Evolutionary conservation across 2,329 filamentous ascomycete genomes (phyloP).

Genomic region (Fusarium austroafricanum): DNA sequence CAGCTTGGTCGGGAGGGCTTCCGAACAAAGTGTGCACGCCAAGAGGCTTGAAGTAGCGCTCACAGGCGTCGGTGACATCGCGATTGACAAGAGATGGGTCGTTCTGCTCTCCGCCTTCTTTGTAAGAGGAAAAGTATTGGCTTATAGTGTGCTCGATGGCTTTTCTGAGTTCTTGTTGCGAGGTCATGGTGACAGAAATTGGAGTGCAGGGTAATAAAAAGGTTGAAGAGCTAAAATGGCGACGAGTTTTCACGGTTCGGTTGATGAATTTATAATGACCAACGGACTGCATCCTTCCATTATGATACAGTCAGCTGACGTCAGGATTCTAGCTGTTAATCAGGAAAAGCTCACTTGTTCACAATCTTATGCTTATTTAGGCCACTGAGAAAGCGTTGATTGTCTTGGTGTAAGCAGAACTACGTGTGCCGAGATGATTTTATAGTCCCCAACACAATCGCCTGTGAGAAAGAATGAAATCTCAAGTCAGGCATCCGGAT

Average conservation of each 20-base stretch:
- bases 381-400: too few species aligned
- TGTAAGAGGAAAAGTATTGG: slow-evolving; percentile 17
- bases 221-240: not conserved
- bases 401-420: too few species aligned
- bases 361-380: too few species aligned
- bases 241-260: too few species aligned
- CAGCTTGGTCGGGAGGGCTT: not conserved
- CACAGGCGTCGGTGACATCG: slow-evolving; percentile 17
- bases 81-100: slow-evolving; percentile 29
- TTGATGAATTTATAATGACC: not conserved
- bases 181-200: not conserved
- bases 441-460: too few species aligned
- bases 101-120: slow-evolving; percentile 13
- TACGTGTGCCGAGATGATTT: too few species aligned
- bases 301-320: not conserved
- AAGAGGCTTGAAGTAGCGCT: slow-evolving; percentile 15
- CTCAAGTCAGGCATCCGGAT: too few species aligned
- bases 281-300: too few species aligned
- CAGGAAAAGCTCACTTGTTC: too few species aligned
- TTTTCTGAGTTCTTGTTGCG: not conserved
- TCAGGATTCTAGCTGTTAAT: too few species aligned
- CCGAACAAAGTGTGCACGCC: not conserved
- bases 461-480: too few species aligned
- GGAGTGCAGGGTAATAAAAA: not conserved
- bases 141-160: slow-evolving; percentile 6